phyloP scores from a whole-genome alignment of 2,329 filamentous ascomycete genomes.

The Aspergillus uvarum region DNA sequence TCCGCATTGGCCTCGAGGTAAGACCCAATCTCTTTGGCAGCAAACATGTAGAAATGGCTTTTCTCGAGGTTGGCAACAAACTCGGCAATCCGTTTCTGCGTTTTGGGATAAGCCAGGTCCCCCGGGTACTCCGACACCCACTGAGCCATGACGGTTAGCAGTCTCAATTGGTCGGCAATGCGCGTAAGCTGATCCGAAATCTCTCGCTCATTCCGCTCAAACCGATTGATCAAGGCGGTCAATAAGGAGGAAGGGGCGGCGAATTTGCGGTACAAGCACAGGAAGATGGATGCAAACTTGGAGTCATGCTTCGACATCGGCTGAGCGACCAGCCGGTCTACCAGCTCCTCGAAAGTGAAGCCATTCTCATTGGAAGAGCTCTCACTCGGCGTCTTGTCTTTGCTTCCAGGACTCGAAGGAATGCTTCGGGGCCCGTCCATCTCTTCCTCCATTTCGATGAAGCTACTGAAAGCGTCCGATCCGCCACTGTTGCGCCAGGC shows the following conservation, averaged over 20 bases:
- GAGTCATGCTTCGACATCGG: constrained; percentile 82
- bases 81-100: constrained; percentile 67
- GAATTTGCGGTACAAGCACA: constrained; percentile 93
- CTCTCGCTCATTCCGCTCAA: constrained; percentile 73
- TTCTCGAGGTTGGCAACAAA: constrained; percentile 74
- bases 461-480: constrained; percentile 44
- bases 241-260: constrained; percentile 77
- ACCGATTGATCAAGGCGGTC: constrained; percentile 61
- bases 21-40: constrained; percentile 80
- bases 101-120: constrained; percentile 80
- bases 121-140: constrained; percentile 91
- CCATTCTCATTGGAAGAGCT: constrained; percentile 38
- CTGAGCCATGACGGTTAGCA: constrained; percentile 78
- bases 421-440: constrained; percentile 31
- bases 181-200: constrained; percentile 72
- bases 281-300: constrained; percentile 84
- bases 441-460: constrained; percentile 47
- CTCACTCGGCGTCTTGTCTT: constrained; percentile 35
- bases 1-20: constrained; percentile 73
- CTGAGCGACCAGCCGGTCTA: constrained; percentile 80
- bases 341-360: constrained; percentile 63
- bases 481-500: constrained; percentile 42
- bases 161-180: constrained; percentile 77
- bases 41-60: constrained; percentile 78
- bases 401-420: constrained; percentile 31